Percentiles rank a stretch among this genome's conserved stretches.
Conservation (phyloP, 176 grass and related monocot species). For the Oryza nivara region DNA sequence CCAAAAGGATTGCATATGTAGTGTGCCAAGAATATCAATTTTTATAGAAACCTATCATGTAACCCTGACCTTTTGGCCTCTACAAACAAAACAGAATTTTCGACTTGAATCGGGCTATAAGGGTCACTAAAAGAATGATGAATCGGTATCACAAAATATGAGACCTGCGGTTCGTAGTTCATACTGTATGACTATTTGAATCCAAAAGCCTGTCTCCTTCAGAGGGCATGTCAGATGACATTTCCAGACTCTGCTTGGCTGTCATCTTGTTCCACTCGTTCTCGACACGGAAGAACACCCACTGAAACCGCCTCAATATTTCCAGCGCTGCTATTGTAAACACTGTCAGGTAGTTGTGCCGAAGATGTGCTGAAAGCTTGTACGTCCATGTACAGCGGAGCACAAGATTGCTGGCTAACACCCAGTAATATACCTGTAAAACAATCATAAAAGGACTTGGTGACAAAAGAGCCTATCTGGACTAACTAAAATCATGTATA, state of each 20-base stretch:
- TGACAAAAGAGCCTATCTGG: not conserved
- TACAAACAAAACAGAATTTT: conserved; percentile 40
- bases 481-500: conserved; percentile 19
- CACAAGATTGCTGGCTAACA: conserved; percentile 88
- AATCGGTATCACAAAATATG: conserved; percentile 24
- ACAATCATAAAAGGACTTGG: not conserved
- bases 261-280: conserved; percentile 99
- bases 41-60: conserved; percentile 48
- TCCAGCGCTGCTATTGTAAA: conserved; percentile 85
- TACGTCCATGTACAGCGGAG: conserved; percentile 97
- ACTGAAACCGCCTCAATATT: conserved; percentile 86
- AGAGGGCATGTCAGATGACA: conserved; percentile 60
- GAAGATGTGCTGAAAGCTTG: conserved; percentile 97
- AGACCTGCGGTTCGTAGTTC: not conserved
- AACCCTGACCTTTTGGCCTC: conserved; percentile 45
- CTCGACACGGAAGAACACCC: conserved; percentile 97
- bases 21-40: conserved; percentile 23
- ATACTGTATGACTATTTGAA: conserved; percentile 63
- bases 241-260: conserved; percentile 69
- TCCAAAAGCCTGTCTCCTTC: conserved; percentile 78
- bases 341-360: conserved; percentile 94
- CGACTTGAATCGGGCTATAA: conserved; percentile 29
- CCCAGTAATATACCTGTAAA: conserved; percentile 82
- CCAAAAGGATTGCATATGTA: conserved; percentile 17
- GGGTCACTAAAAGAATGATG: conserved; percentile 45